phyloP scores from a whole-genome alignment of 768 basidiomycete species.

The Dentipellis sp. region DNA sequence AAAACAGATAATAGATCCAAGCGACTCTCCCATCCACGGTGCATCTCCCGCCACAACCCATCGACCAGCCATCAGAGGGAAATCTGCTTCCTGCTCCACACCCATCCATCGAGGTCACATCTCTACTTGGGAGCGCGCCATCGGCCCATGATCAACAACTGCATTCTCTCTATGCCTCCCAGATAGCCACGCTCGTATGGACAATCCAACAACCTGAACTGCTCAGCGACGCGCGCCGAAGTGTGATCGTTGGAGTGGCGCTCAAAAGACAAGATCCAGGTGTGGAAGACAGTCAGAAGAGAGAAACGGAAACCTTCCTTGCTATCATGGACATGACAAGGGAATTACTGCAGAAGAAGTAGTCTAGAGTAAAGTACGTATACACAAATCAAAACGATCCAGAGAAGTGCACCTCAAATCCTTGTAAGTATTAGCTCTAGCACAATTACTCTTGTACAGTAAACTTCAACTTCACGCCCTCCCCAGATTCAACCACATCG shows the following conservation, averaged over 20 bases:
- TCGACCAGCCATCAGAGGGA: constrained; percentile 26
- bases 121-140: constrained; percentile 68
- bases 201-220: constrained; percentile 32
- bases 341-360: constrained; percentile 16
- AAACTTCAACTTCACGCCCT: constrained; percentile 29
- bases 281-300: constrained; percentile 35
- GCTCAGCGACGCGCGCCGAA: constrained; percentile 13
- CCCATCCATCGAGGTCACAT: constrained; percentile 65
- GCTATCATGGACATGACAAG: constrained; percentile 35
- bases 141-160: constrained; percentile 62
- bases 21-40: constrained; percentile 60
- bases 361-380: not conserved
- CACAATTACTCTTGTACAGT: constrained; percentile 19
- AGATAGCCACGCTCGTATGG: constrained; percentile 84
- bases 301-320: constrained; percentile 30
- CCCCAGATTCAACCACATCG: constrained; percentile 28
- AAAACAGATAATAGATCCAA: constrained; percentile 52
- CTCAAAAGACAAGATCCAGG: constrained; percentile 63
- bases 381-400: no score
- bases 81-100: constrained; percentile 47
- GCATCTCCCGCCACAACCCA: constrained; percentile 33
- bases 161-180: constrained; percentile 75
- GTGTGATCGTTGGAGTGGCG: constrained; percentile 20
- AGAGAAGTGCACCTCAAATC: no score
- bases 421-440: no score